Base-by-base conservation (phyloP, 345 rosid species). In the Eutrema japonicum region DNA sequence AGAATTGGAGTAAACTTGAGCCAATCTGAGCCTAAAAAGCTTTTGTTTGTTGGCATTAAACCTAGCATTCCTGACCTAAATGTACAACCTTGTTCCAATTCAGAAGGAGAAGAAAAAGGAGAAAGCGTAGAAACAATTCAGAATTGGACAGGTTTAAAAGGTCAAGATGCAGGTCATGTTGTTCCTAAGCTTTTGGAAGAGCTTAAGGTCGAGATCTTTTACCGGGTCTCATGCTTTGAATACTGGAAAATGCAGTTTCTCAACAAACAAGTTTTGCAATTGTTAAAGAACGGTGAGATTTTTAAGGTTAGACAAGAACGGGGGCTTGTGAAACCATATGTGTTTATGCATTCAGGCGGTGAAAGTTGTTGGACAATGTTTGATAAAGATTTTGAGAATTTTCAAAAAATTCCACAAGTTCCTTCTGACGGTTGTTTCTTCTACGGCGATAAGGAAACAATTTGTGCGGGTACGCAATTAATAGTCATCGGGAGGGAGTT, bases 401-500 rank as follows among this genome's bases (percentile, higher is more conserved):
- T 82, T 12, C 72, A 78, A 46, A 81, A 75, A 77, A 91, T 89
- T 22, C 92, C 92, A 1, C 57, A 79, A 51, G 43, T 85, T 57
- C 95, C 89, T 7, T 80, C 89, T 12, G 92, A 85, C 32, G 42
- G 43, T 2, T 84, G 88, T 73, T 88, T 88, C 62, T 26, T 74
- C 1, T 41, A 1, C 3, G 18, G 29, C 7, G 53, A 51, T 9
- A 51, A 51, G 33, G 55, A 51, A 51, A 51, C 33, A 1, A 10
- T 51, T 10, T 2, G 90, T 70, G 88, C 18, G 41, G 89, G 88
- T 4, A 88, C 85, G 10, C 95, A 91, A 64, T 69, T 91, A 47
- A 77, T 91, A 37, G 87, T 91, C 43, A 81, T 89, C 0, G 94
- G 90, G 4, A 83, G 36, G 64, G 90, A 85, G 77, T 38, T 74